Conservation (phyloP, 495 filamentous ascomycete species). For the Xylaria curta region DNA sequence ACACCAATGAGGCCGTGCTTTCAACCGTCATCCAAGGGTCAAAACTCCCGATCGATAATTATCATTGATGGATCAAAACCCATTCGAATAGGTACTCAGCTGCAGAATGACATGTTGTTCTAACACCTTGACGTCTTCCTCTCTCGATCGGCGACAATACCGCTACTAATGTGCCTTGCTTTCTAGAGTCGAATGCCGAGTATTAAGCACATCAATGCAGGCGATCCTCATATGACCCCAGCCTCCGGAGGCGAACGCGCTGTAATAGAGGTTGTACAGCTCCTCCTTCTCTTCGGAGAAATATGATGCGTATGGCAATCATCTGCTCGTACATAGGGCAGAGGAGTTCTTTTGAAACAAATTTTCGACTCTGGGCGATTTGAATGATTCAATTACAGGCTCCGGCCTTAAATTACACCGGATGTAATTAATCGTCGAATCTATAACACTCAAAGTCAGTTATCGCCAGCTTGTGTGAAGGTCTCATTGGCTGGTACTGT, state of each 20-base stretch:
- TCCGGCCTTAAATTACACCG: neutral
- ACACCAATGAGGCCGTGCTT: too few species aligned
- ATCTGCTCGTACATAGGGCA: neutral
- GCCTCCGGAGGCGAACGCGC: neutral
- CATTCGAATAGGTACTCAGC: neutral
- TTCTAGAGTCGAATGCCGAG: neutral
- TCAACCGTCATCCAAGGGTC: too few species aligned
- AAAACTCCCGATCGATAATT: neutral
- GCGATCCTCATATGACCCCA: conserved; percentile 4
- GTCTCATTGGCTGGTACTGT: too few species aligned
- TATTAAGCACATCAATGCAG: neutral
- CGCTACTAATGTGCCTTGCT: neutral
- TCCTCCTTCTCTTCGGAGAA: neutral
- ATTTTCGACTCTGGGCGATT: neutral
- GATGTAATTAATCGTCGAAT: too few species aligned
- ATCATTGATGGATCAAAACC: neutral
- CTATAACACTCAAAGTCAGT: too few species aligned
- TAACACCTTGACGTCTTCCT: neutral
- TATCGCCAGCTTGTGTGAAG: too few species aligned
- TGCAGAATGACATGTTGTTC: neutral
- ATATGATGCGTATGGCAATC: neutral
- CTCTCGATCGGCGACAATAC: neutral
- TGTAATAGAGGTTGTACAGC: neutral
- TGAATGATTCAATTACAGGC: neutral
- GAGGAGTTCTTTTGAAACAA: neutral